These are phyloP conservation scores for Stachybotrys chartarum DNA, from an alignment of 2,329 filamentous ascomycete genomes.

Conservation along the genomic window DNA sequence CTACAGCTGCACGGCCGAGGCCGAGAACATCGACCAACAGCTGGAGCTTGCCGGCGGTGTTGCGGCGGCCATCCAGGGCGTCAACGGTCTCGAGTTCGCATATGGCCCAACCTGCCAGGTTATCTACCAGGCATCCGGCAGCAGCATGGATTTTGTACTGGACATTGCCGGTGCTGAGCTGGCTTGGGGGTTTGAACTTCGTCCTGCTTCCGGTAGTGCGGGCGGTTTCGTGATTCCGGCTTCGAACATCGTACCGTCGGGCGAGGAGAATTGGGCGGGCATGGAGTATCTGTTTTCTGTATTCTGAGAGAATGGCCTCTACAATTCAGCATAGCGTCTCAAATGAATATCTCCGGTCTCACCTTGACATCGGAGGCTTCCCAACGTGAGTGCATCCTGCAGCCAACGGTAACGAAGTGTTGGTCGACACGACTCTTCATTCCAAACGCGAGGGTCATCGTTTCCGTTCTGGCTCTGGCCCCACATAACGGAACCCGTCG, in stretches of 20 bases:
- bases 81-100: conserved; percentile 24
- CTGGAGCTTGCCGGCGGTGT: conserved; percentile 34
- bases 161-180: conserved; percentile 27
- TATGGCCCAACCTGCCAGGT: conserved; percentile 46
- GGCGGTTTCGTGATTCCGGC: conserved; percentile 29
- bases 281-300: conserved; percentile 48
- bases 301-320: neutral
- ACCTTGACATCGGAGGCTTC: too few relatives aligned
- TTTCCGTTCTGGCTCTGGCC: too few relatives aligned
- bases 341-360: too few relatives aligned
- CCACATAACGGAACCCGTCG: too few relatives aligned
- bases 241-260: conserved; percentile 25
- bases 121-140: conserved; percentile 44
- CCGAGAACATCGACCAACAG: conserved; percentile 36
- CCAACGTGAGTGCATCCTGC: too few relatives aligned
- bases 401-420: too few relatives aligned
- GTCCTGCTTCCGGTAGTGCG: conserved; percentile 16
- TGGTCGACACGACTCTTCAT: too few relatives aligned
- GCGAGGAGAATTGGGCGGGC: conserved; percentile 26
- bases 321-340: too few relatives aligned
- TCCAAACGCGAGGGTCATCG: too few relatives aligned
- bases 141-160: conserved; percentile 30
- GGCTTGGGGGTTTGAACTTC: conserved; percentile 23
- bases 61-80: conserved; percentile 36
- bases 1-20: conserved; percentile 41